Evolutionary conservation across 2,329 filamentous ascomycete species (phyloP).

Genomic region (Aspergillus flavus): DNA sequence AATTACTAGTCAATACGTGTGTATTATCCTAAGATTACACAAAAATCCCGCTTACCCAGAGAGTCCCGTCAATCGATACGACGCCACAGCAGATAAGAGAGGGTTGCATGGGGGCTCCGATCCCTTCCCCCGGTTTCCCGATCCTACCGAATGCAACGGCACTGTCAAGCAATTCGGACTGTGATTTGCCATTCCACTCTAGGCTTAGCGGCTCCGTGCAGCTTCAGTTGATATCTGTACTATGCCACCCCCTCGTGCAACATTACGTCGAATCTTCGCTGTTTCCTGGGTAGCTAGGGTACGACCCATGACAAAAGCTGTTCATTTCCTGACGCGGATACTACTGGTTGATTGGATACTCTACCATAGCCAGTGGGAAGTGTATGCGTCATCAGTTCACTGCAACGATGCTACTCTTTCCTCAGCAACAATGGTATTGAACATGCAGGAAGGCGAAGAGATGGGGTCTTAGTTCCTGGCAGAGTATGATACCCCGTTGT

Average conservation of each 20-base stretch:
- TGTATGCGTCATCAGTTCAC: slow-evolving; percentile 6
- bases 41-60: not conserved
- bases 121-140: slow-evolving; percentile 22
- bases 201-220: not conserved
- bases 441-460: not conserved
- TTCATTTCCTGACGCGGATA: not conserved
- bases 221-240: not conserved
- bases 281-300: not conserved
- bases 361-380: not conserved
- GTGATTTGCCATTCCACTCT: slow-evolving; percentile 7
- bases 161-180: slow-evolving; percentile 5
- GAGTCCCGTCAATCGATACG: slow-evolving; percentile 10
- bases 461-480: not conserved
- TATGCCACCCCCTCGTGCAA: slow-evolving; percentile 27
- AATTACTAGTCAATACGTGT: not conserved
- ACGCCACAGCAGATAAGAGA: slow-evolving; percentile 17
- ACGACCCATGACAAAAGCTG: slow-evolving; percentile 1
- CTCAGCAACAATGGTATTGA: slow-evolving; percentile 2
- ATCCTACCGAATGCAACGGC: slow-evolving; percentile 34
- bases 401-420: slow-evolving; percentile 1
- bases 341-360: not conserved
- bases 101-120: slow-evolving; percentile 25
- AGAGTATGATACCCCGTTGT: not conserved
- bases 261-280: slow-evolving; percentile 14
- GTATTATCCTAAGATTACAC: not conserved